Conservation (phyloP, 495 filamentous ascomycete species). For the Tuber magnatum region DNA sequence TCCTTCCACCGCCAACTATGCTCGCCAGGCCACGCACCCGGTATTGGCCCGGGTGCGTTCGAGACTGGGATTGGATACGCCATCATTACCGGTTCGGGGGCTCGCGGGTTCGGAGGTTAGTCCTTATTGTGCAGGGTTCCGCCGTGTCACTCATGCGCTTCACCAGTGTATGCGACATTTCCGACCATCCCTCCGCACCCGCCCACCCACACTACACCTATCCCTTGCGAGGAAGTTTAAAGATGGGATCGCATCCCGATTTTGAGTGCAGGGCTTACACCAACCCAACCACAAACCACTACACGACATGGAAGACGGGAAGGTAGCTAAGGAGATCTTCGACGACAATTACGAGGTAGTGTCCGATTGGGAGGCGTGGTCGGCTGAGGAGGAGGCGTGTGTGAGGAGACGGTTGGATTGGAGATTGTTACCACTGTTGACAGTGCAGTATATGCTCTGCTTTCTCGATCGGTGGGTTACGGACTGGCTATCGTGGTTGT, state of each 20-base stretch:
- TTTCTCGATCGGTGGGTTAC: slow-evolving; percentile 51
- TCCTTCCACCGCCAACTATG: neutral
- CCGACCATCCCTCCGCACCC: too few relatives aligned
- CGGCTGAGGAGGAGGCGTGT: slow-evolving; percentile 47
- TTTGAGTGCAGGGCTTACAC: neutral
- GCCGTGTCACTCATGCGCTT: too few relatives aligned
- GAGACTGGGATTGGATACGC: too few relatives aligned
- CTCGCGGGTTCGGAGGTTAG: too few relatives aligned
- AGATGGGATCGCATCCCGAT: neutral
- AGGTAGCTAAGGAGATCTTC: neutral
- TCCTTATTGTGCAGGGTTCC: too few relatives aligned
- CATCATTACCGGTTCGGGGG: too few relatives aligned
- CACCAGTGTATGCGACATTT: too few relatives aligned
- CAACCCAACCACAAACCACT: neutral
- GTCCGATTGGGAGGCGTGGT: slow-evolving; percentile 41
- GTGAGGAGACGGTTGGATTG: slow-evolving; percentile 51
- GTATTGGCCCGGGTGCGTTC: too few relatives aligned
- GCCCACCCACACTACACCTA: neutral
- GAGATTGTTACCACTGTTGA: slow-evolving; percentile 50
- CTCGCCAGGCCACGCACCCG: neutral
- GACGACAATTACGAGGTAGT: neutral
- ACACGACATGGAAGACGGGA: neutral
- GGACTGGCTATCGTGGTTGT: neutral
- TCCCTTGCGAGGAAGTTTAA: neutral
- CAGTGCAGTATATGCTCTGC: slow-evolving; percentile 52